phyloP scores from a whole-genome alignment of 495 filamentous ascomycete genomes.

The Clohesyomyces aquaticus region DNA sequence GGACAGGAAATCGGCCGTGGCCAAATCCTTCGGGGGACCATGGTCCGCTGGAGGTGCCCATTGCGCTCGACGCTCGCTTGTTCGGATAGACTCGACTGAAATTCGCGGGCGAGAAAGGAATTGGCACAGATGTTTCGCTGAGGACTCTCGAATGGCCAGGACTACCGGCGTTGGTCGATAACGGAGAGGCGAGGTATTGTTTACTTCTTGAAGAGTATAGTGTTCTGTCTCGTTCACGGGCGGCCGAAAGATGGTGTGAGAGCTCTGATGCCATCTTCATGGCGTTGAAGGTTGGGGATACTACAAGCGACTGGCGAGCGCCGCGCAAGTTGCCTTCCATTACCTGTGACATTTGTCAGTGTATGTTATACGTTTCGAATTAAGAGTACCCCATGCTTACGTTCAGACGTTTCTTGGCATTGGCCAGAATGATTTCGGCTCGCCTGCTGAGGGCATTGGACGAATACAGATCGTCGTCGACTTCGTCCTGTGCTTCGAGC shows the following conservation, averaged over 20 bases:
- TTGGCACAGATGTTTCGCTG: slow-evolving; percentile 43
- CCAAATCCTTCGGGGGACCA: slow-evolving; percentile 39
- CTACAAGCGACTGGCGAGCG: slow-evolving; percentile 69
- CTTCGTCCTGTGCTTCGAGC: slow-evolving; percentile 33
- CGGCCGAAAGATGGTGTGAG: slow-evolving; percentile 32
- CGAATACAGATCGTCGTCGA: slow-evolving; percentile 59
- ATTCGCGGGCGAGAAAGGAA: slow-evolving; percentile 26
- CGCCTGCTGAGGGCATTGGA: slow-evolving; percentile 75
- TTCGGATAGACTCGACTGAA: slow-evolving; percentile 16
- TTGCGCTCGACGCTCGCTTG: slow-evolving; percentile 39
- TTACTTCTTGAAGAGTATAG: slow-evolving; percentile 30
- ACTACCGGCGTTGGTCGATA: slow-evolving; percentile 28
- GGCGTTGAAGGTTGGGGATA: slow-evolving; percentile 36
- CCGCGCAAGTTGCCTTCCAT: slow-evolving; percentile 89
- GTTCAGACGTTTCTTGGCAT: slow-evolving; percentile 84
- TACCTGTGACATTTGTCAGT: slow-evolving; percentile 58
- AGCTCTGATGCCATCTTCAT: slow-evolving; percentile 33
- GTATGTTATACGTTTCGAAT: background rate
- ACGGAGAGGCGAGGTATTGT: slow-evolving; percentile 32
- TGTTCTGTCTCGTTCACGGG: slow-evolving; percentile 31
- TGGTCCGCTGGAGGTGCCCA: slow-evolving; percentile 33
- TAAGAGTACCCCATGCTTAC: slow-evolving; percentile 60
- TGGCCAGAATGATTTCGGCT: slow-evolving; percentile 85
- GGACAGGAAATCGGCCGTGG: slow-evolving; percentile 28
- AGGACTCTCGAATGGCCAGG: slow-evolving; percentile 42